A percentile compares a stretch with the other conserved stretches of the same genome.
Evolutionary conservation across 2,329 filamentous ascomycete genomes (phyloP).

Genomic region (Colletotrichum theobromicola): DNA sequence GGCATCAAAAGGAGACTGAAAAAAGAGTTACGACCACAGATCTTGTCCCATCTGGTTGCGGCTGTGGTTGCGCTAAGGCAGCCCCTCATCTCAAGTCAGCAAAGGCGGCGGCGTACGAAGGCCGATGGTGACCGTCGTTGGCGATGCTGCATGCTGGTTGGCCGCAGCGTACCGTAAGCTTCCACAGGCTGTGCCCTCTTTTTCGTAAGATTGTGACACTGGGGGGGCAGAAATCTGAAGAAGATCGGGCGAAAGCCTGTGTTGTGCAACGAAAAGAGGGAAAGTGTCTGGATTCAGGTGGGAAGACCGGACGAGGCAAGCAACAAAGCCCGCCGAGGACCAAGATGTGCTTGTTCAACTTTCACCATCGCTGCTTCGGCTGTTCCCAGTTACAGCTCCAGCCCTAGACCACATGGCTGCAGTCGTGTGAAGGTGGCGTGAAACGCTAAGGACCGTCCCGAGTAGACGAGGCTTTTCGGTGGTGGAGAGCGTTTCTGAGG

Average conservation of each 20-base stretch:
- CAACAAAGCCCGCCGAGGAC: neutral
- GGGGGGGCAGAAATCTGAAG: neutral
- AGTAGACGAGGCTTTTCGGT: neutral
- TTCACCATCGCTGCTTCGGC: neutral
- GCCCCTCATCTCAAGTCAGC: neutral
- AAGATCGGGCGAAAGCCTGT: neutral
- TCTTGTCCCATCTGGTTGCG: neutral
- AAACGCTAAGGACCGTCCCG: constrained; percentile 1
- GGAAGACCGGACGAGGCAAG: neutral
- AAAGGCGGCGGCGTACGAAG: neutral
- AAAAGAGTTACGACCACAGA: neutral
- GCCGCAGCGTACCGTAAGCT: neutral
- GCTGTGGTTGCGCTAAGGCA: neutral
- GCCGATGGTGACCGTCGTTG: neutral
- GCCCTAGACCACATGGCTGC: neutral
- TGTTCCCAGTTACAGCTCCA: neutral
- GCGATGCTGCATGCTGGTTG: neutral
- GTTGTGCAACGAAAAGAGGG: neutral
- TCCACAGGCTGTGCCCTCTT: neutral
- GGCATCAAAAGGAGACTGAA: neutral
- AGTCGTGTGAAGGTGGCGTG: neutral
- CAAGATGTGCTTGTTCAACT: neutral
- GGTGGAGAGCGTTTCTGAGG: neutral
- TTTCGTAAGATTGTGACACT: neutral
- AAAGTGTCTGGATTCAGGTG: neutral